Evolutionary conservation across 192 early-diverging fungal species (phyloP), one percentile per base, ranked within the genome.

Genomic region (Kappamyces sp.): DNA sequence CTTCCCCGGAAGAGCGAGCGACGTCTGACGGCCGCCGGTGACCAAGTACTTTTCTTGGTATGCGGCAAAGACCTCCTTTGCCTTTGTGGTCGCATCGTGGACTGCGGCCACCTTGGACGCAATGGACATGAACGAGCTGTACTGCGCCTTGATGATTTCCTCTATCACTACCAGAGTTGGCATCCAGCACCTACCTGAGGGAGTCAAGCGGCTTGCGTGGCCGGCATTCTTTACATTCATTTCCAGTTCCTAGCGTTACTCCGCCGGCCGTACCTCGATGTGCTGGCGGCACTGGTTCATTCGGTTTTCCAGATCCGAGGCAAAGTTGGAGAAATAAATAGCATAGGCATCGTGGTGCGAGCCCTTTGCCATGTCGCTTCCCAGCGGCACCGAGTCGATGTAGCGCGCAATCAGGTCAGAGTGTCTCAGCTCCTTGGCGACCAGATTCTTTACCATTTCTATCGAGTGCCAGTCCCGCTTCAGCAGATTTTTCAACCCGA

Each of bases 131-230:
- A 70, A 70, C 40, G 62, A 65, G 3, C 65, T 54, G 46, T 70
- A 59, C 50, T 70, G 68, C 34, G 36, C 41, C 23, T 54, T 36
- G 10, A 70, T 41, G n/a, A 70, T 66, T 38, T 66, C 63, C 3
- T 62, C 63, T 15, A 70, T 62, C 12, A 63, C 68, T 70, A n/a
- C n/a, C n/a, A n/a, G n/a, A n/a, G n/a, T n/a, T 46, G 44, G n/a
- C 47, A 2, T 34, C 7, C 32, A 1, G 23, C 15, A 7, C 31
- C 54, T n/a, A 31, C 31, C 47, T 0, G 54, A 40, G 36, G 42
- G 42, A 34, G 47, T 55, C 38, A 44, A 44, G 31, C 44, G 44
- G 44, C 9, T 10, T 40, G 38, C 32, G 54, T 3, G 33, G 31
- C 31, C 38, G 38, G 31, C 31, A n/a, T 44, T 55, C 33, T 44